Percentiles rank a stretch among this genome's conserved stretches.
These are phyloP conservation scores for Phyllosticta paracitricarpa DNA, from an alignment of 2,329 filamentous ascomycete species.

Conservation along the genomic window DNA sequence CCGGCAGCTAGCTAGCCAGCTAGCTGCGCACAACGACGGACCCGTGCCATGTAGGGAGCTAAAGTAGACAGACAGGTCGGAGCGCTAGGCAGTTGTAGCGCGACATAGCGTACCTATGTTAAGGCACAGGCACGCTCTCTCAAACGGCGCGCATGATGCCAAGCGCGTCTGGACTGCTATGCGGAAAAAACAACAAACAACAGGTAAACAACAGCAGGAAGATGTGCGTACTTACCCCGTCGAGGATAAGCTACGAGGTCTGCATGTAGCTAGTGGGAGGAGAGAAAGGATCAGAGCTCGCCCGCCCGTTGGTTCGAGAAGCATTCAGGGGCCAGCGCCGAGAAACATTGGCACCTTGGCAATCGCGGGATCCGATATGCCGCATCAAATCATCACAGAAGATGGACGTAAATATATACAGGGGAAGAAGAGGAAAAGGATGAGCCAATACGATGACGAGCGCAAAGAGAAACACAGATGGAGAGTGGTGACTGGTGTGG, in stretches of 20 bases:
- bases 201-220: no score
- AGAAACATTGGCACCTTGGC: not conserved
- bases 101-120: not conserved
- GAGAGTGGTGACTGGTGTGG: not conserved
- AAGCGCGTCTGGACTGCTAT: not conserved
- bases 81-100: not conserved
- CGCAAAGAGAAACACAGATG: not conserved
- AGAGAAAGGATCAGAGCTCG: not conserved
- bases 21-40: not conserved
- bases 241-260: not conserved
- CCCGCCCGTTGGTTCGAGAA: not conserved
- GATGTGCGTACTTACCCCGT: no score
- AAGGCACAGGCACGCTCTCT: not conserved
- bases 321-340: not conserved
- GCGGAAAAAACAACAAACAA: no score
- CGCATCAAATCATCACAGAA: no score
- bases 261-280: not conserved
- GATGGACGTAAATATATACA: no score
- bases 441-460: not conserved
- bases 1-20: not conserved
- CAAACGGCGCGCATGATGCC: not conserved
- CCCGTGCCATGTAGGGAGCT: not conserved
- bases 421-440: not conserved
- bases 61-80: not conserved
- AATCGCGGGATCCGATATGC: not conserved